Evolutionary conservation across 2,329 filamentous ascomycete species (phyloP).

Genomic region (Pestalotiopsis sp.): DNA sequence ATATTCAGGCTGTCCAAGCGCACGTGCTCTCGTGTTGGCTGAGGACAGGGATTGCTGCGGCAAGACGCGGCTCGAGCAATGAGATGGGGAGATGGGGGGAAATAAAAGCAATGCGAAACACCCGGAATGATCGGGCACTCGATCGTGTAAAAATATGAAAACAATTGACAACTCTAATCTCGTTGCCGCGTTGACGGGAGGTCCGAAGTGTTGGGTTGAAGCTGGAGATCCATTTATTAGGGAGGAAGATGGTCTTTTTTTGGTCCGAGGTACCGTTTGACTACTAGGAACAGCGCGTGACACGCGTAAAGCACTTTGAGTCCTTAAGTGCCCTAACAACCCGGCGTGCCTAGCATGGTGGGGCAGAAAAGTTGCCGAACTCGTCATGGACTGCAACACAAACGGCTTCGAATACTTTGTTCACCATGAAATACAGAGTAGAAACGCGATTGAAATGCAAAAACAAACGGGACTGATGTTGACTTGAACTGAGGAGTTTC

Average conservation of each 20-base stretch:
- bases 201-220: background rate
- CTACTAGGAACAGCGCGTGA: background rate
- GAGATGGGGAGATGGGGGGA: background rate
- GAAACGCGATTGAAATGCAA: background rate
- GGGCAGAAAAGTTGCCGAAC: background rate
- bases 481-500: too few relatives aligned
- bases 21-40: constrained; percentile 7
- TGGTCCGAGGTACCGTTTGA: background rate
- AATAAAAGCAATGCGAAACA: background rate
- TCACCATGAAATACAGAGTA: background rate
- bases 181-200: background rate
- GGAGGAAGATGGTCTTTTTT: too few relatives aligned
- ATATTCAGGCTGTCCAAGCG: background rate
- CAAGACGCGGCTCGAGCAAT: background rate
- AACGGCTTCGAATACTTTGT: background rate
- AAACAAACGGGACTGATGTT: background rate
- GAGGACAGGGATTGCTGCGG: background rate
- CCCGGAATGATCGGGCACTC: background rate
- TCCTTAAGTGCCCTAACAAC: background rate
- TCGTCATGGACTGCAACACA: background rate
- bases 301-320: background rate
- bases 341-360: background rate
- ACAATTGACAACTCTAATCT: background rate
- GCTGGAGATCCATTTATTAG: background rate
- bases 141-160: background rate